phyloP scores from a whole-genome alignment of 2,329 filamentous ascomycete species.

The Alternaria rosae region DNA sequence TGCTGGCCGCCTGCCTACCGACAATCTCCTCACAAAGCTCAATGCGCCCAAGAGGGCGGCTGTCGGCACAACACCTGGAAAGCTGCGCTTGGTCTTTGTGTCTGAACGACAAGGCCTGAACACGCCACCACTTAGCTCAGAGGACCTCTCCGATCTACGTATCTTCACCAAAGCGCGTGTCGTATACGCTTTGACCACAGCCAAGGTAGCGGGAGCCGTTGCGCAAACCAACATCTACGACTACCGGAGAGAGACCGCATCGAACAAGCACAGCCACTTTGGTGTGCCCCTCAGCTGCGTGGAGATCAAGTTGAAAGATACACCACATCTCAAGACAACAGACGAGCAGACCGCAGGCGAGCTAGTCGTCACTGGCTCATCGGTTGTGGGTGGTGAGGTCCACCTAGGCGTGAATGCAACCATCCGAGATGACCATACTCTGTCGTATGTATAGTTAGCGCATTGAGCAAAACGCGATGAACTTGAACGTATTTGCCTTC shows the following conservation, averaged over 20 bases:
- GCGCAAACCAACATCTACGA: conserved; percentile 87
- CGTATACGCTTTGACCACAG: conserved; percentile 82
- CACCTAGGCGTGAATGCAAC: conserved; percentile 69
- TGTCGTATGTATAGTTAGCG: conserved; percentile 59
- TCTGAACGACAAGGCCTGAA: conserved; percentile 73
- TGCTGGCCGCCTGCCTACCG: conserved; percentile 75
- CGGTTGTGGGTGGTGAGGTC: conserved; percentile 72
- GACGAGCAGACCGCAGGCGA: conserved; percentile 62
- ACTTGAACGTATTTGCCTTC: neutral
- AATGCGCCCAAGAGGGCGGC: conserved; percentile 66
- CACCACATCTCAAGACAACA: conserved; percentile 65
- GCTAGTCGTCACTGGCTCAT: conserved; percentile 76
- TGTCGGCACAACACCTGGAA: conserved; percentile 70
- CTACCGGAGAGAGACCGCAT: conserved; percentile 67
- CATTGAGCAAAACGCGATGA: neutral
- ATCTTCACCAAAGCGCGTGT: conserved; percentile 81
- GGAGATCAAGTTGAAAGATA: conserved; percentile 77
- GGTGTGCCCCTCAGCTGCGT: conserved; percentile 81
- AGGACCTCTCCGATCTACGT: conserved; percentile 79
- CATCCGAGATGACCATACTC: conserved; percentile 75
- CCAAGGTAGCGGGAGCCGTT: conserved; percentile 87
- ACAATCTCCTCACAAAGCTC: conserved; percentile 68
- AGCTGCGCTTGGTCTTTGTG: conserved; percentile 81
- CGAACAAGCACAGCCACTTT: conserved; percentile 69
- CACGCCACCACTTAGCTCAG: conserved; percentile 70